Base-by-base conservation (phyloP, 2,329 filamentous ascomycete genomes). In the Lojkania enalia region DNA sequence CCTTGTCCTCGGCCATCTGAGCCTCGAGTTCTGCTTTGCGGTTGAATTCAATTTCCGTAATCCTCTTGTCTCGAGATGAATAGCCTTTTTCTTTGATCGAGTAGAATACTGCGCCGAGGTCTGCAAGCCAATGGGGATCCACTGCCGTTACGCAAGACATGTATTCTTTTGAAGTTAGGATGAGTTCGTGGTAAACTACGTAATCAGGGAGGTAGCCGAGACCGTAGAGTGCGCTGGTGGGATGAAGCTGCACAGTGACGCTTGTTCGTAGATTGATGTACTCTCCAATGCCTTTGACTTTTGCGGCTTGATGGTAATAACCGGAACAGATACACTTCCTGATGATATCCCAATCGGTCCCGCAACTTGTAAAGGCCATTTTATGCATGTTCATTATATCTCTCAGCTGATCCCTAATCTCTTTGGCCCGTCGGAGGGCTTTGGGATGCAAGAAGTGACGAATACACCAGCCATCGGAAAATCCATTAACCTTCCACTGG, bases 71-170 rank as follows among this genome's bases (percentile, higher is more conserved):
- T 19, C 88, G 80, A 11, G 86, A 84, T 12, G 88, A 95, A 66
- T 95, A 99, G 1, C 92, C 94, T 72, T 99, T 99, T 72, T 97
- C 92, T 73, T 96, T 96, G 64, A 99, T 82, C 1, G 87, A 94
- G 71, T 97, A 99, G 70, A 99, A 99, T 0, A 99, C 94, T 1
- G 91, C 94, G 23, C 95, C 94, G 4, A 99, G 77, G 66, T 99
- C 94, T 5, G 94, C 94, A 30, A 99, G 82, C 94, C 94, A 99
- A 66, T 95, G 90, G 40, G 94, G 92, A 67, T 99, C 94, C 1
- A 99, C 94, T 1, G 90, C 84, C 3, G 94, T 99, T 7, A 99
- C 94, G 3, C 90, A 96, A 2, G 89, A 95, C 84, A 99, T 96
- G 75, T 97, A 99, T 67, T 97, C 94, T 67, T 96, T 96, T 45